phyloP scores from a whole-genome alignment of 2,329 filamentous ascomycete genomes.

The Camillea tinctor region DNA sequence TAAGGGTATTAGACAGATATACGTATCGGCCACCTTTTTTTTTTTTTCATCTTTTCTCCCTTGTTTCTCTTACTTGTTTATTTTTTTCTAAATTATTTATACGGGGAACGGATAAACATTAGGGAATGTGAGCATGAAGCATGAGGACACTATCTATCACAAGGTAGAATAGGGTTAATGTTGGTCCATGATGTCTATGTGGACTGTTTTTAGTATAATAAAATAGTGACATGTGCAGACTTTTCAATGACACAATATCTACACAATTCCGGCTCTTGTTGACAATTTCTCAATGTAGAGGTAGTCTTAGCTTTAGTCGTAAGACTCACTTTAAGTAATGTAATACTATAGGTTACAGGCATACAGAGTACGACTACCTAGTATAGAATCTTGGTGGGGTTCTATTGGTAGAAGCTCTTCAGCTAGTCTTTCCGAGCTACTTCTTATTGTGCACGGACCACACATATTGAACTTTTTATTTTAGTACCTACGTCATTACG shows the following conservation, averaged over 20 bases:
- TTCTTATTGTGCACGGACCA: too few relatives aligned
- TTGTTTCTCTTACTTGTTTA: too few relatives aligned
- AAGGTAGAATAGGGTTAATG: background rate
- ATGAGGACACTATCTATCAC: background rate
- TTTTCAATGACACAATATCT: background rate
- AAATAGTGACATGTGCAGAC: background rate
- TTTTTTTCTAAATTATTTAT: background rate
- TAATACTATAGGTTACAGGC: too few relatives aligned
- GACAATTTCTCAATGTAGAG: too few relatives aligned
- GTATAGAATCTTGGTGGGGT: too few relatives aligned
- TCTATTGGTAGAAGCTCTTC: too few relatives aligned
- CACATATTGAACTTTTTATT: too few relatives aligned
- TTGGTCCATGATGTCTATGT: background rate
- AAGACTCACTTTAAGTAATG: too few relatives aligned
- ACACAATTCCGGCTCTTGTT: too few relatives aligned
- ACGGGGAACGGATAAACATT: background rate
- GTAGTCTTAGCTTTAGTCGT: too few relatives aligned
- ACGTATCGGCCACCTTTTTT: background rate
- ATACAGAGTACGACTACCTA: too few relatives aligned
- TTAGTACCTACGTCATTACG: background rate
- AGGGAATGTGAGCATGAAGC: background rate
- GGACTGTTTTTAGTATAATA: background rate
- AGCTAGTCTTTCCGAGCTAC: too few relatives aligned
- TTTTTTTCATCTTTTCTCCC: background rate
- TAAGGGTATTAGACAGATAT: conserved; percentile 8